Conservation (phyloP, 306 rosid species). For the Begonia peltatifolia region DNA sequence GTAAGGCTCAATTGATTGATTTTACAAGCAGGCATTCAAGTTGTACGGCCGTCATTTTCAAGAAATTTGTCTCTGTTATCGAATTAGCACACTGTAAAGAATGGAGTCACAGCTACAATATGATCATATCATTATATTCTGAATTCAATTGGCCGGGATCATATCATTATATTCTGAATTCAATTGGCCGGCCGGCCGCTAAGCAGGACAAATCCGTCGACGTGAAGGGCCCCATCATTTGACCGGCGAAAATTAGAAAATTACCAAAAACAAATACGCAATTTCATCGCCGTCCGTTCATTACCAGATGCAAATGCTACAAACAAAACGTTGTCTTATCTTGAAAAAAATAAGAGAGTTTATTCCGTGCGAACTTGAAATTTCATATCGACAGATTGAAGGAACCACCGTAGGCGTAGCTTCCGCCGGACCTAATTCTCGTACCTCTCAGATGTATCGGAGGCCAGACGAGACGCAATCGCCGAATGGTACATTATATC, state of each 20-base stretch:
- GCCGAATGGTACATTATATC: slow-evolving; percentile 73
- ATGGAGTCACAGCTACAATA: too few relatives aligned
- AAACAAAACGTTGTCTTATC: not conserved
- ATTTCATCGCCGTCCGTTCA: slow-evolving; percentile 4
- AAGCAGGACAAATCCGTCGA: not conserved
- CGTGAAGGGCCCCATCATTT: not conserved
- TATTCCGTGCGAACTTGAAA: not conserved
- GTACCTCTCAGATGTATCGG: slow-evolving; percentile 22
- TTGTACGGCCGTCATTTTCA: too few relatives aligned
- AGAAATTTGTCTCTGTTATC: too few relatives aligned
- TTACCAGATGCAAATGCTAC: not conserved
- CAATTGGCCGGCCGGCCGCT: not conserved
- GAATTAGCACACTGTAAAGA: too few relatives aligned
- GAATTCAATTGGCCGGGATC: not conserved
- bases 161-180: too few relatives aligned
- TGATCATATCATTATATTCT: too few relatives aligned
- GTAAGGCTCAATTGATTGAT: too few relatives aligned
- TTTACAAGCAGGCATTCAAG: too few relatives aligned
- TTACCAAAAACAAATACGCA: not conserved
- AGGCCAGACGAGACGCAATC: slow-evolving; percentile 65
- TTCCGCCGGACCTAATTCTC: slow-evolving; percentile 16
- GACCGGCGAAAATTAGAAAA: not conserved
- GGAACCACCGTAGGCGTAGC: slow-evolving; percentile 6
- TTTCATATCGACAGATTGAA: slow-evolving; percentile 22
- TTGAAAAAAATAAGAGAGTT: not conserved